Base-by-base conservation (phyloP, 2,329 filamentous ascomycete species). In the Camptophora hylomeconis region DNA sequence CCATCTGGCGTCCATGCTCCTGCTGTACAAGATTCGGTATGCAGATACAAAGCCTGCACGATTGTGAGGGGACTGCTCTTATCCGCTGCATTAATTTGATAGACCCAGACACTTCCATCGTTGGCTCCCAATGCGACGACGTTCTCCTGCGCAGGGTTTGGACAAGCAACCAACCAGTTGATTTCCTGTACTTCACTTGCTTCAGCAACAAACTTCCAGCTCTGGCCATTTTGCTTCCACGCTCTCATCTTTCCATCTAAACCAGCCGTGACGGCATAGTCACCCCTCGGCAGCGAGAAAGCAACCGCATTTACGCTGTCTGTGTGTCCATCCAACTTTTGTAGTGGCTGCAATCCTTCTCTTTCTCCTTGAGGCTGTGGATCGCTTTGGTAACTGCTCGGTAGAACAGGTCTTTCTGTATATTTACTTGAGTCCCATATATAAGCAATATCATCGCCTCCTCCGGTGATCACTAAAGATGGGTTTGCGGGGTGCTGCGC, bases 101-200 rank as follows among this genome's bases (percentile, higher is more conserved):
- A 93, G 7, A 98, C 79, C 89, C 89, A 98, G 22, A 94, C 84
- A 28, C 77, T 86, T 31, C 89, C 89, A 51, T 98, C 86, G 19
- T 70, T 80, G 18, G 84, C 84, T 33, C 89, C 89, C 5, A 98
- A 61, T 0, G 89, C 89, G 38, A 98, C 51, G 6, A 82, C 75
- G 57, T 94, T 92, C 36, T 78, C 71, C 50, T 81, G 72, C 5
- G 64, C 59, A 8, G 73, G 54, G 37, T 75, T 65, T 1, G 86
- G 84, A 50, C 81, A 92, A 0, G 83, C 58, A 1, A 65, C 57
- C 18, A 95, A 57, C 86, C 87, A 98, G 61, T 89, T 92, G 48
- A 98, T 78, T 57, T 95, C 87, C 45, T 92, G 80, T 7, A 94
- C 87, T 53, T 98, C 89, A 47, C 84, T 79, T 3, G 75, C 71